Evolutionary conservation across 345 rosid species (phyloP), one percentile per base, ranked within the genome.

Genomic region (Jatropha curcas): DNA sequence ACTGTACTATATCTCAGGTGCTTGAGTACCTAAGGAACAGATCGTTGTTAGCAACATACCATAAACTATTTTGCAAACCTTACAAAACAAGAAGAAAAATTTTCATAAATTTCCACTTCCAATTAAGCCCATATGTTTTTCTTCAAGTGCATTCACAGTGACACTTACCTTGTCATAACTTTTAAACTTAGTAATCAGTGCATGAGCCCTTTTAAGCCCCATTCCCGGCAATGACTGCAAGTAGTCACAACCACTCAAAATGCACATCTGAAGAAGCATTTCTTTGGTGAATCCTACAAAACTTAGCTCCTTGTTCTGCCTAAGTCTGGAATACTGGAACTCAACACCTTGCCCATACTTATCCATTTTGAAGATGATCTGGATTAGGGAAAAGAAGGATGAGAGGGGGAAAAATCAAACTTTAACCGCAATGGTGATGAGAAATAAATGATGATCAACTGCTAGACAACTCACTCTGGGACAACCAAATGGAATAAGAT

Each of bases 241-340:
- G 80, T 95, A 95, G 79, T 95, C 99, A 80, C 99, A 95, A 52
- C 99, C 99, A 77, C 99, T 95, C 68, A 95, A 82, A 71, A 95
- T 92, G 88, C 99, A 95, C 97, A 91, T 92, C 82, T 95, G 97
- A 50, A 95, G 97, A 77, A 95, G 77, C 99, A 91, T 92, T 80
- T 85, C 89, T 65, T 85, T 81, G 68, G 92, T 87, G 79, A 95
- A 89, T 76, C 91, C 96, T 19, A 82, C 72, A 79, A 95, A 88
- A 80, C 77, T 79, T 60, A 88, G 79, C 28, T 87, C 97, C 77
- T 82, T 88, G 80, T 91, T 95, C 83, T 67, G 79, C 20, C 80
- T 87, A 62, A 95, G 88, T 86, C 79, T 82, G 69, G 92, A 88
- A 72, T 77, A 77, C 60, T 83, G 86, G 79, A 95, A 95, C 80